A percentile compares a stretch with the other conserved stretches of the same genome.
phyloP scores from a whole-genome alignment of 2,329 filamentous ascomycete species.

The Alternaria solani region DNA sequence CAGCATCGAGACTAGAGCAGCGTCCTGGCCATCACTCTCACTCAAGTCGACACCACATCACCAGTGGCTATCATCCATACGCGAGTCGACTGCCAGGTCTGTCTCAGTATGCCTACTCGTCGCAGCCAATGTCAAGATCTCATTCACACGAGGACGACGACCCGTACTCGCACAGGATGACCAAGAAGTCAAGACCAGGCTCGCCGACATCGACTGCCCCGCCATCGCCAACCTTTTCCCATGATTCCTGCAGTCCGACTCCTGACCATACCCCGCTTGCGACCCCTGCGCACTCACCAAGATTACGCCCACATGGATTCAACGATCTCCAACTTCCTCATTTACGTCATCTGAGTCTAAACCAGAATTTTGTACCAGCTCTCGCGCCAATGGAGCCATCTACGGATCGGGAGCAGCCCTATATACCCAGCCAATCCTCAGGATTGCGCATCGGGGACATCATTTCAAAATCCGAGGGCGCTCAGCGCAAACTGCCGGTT shows the following conservation, averaged over 20 bases:
- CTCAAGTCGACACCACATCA: conserved; percentile 50
- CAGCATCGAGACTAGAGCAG: conserved; percentile 72
- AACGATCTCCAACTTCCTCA: conserved; percentile 83
- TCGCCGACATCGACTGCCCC: conserved; percentile 96
- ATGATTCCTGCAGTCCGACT: conserved; percentile 93
- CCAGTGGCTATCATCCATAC: conserved; percentile 58
- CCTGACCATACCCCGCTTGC: conserved; percentile 98
- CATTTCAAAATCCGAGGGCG: conserved; percentile 85
- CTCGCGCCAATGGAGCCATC: conserved; percentile 75
- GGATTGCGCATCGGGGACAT: conserved; percentile 91
- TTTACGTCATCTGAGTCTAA: conserved; percentile 75
- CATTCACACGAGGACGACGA: conserved; percentile 86
- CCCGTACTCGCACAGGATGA: conserved; percentile 75
- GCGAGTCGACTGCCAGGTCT: conserved; percentile 67
- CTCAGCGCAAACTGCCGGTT: conserved; percentile 88
- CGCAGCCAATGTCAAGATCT: conserved; percentile 88
- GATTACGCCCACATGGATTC: conserved; percentile 77
- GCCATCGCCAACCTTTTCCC: conserved; percentile 94
- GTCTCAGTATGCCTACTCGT: conserved; percentile 64
- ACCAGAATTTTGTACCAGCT: conserved; percentile 66
- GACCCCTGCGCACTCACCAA: conserved; percentile 93
- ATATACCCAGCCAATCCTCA: conserved; percentile 63
- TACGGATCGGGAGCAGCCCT: conserved; percentile 66
- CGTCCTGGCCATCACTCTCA: conserved; percentile 59
- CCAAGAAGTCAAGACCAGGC: conserved; percentile 90